Conservation (phyloP, 23 red algal genomes). For the Gracilariopsis chorda region DNA sequence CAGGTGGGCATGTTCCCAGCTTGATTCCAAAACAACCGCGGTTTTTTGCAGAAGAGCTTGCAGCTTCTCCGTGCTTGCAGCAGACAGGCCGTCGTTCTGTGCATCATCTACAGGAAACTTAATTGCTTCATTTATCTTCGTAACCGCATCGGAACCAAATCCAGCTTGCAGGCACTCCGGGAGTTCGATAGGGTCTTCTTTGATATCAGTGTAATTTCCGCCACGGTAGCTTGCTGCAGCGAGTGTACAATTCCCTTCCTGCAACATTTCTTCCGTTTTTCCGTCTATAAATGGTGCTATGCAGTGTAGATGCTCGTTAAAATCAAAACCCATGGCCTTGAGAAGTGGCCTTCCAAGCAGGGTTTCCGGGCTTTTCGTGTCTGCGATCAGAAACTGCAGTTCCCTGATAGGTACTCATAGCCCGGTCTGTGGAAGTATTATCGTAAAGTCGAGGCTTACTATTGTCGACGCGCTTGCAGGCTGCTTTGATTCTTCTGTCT, state of each 20-base stretch:
- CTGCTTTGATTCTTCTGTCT: too few species aligned
- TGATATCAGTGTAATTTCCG: not conserved
- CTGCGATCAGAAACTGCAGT: not conserved
- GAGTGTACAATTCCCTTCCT: not conserved
- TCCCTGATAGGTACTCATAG: too few species aligned
- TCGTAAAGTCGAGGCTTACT: too few species aligned
- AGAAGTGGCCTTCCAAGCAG: not conserved
- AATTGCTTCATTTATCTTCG: not conserved
- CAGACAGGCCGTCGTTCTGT: not conserved
- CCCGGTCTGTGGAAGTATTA: too few species aligned
- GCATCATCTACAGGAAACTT: not conserved
- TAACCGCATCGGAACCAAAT: not conserved
- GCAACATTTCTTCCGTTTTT: not conserved
- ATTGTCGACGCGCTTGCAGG: too few species aligned
- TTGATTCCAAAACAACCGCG: not conserved
- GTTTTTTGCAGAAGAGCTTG: not conserved
- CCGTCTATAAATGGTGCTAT: not conserved
- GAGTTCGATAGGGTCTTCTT: not conserved
- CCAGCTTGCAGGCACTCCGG: not conserved
- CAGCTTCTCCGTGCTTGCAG: not conserved
- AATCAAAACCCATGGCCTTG: not conserved
- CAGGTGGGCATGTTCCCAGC: not conserved
- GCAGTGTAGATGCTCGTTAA: not conserved
- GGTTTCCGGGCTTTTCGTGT: not conserved
- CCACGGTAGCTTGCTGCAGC: not conserved